Percentiles rank a stretch among this genome's conserved stretches.
phyloP scores from a whole-genome alignment of 2,329 filamentous ascomycete species.

The Akanthomyces muscarius region DNA sequence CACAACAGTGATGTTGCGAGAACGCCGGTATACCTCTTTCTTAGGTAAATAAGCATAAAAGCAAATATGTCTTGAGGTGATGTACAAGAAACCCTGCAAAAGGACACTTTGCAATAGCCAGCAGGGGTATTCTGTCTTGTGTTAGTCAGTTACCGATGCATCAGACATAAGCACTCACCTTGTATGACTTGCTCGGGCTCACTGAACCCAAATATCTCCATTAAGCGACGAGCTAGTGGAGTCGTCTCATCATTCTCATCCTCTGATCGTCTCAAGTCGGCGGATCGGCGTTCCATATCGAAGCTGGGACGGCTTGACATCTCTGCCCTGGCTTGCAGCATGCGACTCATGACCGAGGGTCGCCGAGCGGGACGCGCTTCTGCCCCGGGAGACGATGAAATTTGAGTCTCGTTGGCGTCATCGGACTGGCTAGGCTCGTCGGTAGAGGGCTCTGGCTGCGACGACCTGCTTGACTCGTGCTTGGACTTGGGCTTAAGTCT shows the following conservation, averaged over 20 bases:
- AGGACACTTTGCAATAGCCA: constrained; percentile 89
- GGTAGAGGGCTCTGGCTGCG: constrained; percentile 28
- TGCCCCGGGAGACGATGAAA: constrained; percentile 23
- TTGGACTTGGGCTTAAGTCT: constrained; percentile 42
- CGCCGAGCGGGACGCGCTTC: constrained; percentile 43
- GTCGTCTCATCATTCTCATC: constrained; percentile 44
- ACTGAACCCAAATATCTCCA: constrained; percentile 82
- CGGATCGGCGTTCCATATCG: constrained; percentile 47
- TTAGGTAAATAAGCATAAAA: constrained; percentile 97
- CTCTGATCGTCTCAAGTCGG: constrained; percentile 33
- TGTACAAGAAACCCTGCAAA: constrained; percentile 92
- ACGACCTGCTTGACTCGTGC: constrained; percentile 38
- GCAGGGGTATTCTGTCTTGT: constrained; percentile 73
- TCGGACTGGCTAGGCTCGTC: constrained; percentile 30
- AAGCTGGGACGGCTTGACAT: constrained; percentile 57
- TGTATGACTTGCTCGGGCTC: constrained; percentile 78
- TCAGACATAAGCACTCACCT: constrained; percentile 40
- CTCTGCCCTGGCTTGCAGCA: constrained; percentile 67
- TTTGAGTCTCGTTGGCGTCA: constrained; percentile 25
- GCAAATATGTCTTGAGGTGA: constrained; percentile 88
- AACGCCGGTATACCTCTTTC: constrained; percentile 62
- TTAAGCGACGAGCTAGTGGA: constrained; percentile 65
- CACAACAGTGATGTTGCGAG: not conserved
- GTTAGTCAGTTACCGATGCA: constrained; percentile 14
- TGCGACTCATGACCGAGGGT: constrained; percentile 71